These are phyloP conservation scores for Phanerochaete sordida DNA, from an alignment of 768 basidiomycete genomes.

Conservation along the genomic window DNA sequence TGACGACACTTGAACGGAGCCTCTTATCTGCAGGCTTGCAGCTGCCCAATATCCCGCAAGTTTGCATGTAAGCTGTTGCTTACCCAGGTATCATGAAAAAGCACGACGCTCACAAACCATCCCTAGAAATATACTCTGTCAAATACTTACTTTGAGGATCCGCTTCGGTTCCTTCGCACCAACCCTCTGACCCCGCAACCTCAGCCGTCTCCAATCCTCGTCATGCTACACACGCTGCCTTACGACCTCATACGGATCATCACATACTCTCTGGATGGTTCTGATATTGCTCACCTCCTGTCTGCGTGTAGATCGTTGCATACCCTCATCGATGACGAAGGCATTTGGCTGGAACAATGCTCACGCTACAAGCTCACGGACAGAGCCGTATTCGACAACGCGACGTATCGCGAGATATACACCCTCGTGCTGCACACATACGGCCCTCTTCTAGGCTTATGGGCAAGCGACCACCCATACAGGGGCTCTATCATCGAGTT, in stretches of 20 bases:
- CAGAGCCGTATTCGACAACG: conserved; percentile 1
- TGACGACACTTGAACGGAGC: too few species aligned
- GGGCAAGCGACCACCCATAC: conserved; percentile 24
- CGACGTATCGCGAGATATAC: conserved; percentile 17
- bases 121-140: too few species aligned
- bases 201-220: too few species aligned
- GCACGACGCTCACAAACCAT: too few species aligned
- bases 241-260: not conserved
- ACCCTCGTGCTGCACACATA: conserved; percentile 17
- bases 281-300: conserved; percentile 14
- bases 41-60: too few species aligned
- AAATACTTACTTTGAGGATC: too few species aligned
- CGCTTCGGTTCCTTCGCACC: too few species aligned
- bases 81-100: too few species aligned
- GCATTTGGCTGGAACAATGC: conserved; percentile 1
- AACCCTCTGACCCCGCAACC: too few species aligned
- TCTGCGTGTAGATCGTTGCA: conserved; percentile 8
- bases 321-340: conserved; percentile 13
- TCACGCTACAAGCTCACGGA: conserved; percentile 12
- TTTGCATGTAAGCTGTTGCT: too few species aligned
- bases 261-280: not conserved
- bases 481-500: conserved; percentile 20
- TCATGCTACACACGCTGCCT: not conserved
- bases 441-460: conserved; percentile 20
- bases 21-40: too few species aligned